Percentiles rank a stretch among this genome's conserved stretches.
These are phyloP conservation scores for Cicer arietinum DNA, from an alignment of 306 rosid genomes.

Conservation along the genomic window DNA sequence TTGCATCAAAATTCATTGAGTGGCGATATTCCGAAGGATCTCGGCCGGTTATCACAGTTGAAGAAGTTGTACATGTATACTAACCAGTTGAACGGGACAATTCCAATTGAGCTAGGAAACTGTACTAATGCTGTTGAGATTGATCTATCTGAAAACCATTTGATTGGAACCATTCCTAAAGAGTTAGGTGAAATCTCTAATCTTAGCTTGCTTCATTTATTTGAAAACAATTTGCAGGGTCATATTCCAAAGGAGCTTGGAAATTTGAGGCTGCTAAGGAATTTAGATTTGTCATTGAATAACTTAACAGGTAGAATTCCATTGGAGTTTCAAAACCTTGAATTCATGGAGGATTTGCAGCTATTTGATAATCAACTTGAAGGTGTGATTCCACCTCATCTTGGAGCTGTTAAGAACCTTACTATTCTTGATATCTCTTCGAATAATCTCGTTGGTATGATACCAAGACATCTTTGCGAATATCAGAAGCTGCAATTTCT, in stretches of 20 bases:
- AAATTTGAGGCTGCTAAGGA: slow-evolving; percentile 52
- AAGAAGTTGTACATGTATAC: slow-evolving; percentile 68
- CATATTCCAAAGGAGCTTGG: slow-evolving; percentile 68
- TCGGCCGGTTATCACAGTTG: slow-evolving; percentile 60
- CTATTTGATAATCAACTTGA: slow-evolving; percentile 74
- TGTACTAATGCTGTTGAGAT: slow-evolving; percentile 70
- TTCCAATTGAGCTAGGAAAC: slow-evolving; percentile 69
- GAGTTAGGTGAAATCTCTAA: slow-evolving; percentile 63
- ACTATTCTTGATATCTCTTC: slow-evolving; percentile 69
- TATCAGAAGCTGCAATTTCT: slow-evolving; percentile 61
- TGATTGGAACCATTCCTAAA: slow-evolving; percentile 64
- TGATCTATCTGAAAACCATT: slow-evolving; percentile 73
- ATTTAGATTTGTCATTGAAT: slow-evolving; percentile 68
- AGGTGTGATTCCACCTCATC: slow-evolving; percentile 73
- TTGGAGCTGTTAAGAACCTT: slow-evolving; percentile 62
- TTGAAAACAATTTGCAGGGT: slow-evolving; percentile 72
- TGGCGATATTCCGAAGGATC: slow-evolving; percentile 63
- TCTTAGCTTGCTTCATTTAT: slow-evolving; percentile 72
- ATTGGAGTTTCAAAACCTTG: slow-evolving; percentile 64
- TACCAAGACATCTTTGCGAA: slow-evolving; percentile 68
- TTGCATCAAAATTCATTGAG: slow-evolving; percentile 62
- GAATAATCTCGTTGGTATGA: slow-evolving; percentile 67
- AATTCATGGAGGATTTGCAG: slow-evolving; percentile 68
- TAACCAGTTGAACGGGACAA: slow-evolving; percentile 74
- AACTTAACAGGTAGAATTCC: slow-evolving; percentile 75